Conservation (phyloP, 1,139 yeast species). For the Pneumocystis oryctolagi region DNA sequence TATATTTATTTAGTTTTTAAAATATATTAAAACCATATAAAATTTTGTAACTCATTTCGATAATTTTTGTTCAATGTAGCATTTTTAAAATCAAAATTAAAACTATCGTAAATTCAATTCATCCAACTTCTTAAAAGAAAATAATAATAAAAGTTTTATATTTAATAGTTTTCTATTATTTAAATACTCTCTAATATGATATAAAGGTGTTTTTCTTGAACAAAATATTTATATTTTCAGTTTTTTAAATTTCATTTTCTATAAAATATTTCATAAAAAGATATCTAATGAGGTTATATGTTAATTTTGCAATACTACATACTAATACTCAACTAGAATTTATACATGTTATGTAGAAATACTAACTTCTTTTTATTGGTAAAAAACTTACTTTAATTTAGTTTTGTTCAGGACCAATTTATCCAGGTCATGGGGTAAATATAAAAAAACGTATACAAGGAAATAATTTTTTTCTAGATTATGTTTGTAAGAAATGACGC, state of each 20-base stretch:
- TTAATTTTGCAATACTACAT: neutral
- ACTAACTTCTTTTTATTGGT: neutral
- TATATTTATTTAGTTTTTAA: neutral
- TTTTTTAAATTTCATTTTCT: neutral
- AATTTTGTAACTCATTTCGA: neutral
- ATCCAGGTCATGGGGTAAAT: constrained; percentile 73
- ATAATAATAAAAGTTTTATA: neutral
- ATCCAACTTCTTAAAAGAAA: neutral
- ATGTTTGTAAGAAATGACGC: constrained; percentile 97
- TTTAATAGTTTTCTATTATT: too few relatives aligned
- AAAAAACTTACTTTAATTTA: constrained; percentile 40
- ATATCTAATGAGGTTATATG: neutral
- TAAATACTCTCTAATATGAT: too few relatives aligned
- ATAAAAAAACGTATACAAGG: neutral
- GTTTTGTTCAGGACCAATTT: constrained; percentile 93
- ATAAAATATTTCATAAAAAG: neutral
- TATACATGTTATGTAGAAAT: neutral
- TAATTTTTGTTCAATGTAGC: neutral
- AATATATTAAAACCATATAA: neutral
- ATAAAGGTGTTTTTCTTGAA: too few relatives aligned
- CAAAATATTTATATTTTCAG: neutral
- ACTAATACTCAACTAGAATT: neutral
- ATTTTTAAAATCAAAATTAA: neutral
- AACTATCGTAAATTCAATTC: neutral
- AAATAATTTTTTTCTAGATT: constrained; percentile 26